A percentile compares a stretch with the other conserved stretches of the same genome.
phyloP scores from a whole-genome alignment of 768 basidiomycete genomes.

The Tulasnella sp. region DNA sequence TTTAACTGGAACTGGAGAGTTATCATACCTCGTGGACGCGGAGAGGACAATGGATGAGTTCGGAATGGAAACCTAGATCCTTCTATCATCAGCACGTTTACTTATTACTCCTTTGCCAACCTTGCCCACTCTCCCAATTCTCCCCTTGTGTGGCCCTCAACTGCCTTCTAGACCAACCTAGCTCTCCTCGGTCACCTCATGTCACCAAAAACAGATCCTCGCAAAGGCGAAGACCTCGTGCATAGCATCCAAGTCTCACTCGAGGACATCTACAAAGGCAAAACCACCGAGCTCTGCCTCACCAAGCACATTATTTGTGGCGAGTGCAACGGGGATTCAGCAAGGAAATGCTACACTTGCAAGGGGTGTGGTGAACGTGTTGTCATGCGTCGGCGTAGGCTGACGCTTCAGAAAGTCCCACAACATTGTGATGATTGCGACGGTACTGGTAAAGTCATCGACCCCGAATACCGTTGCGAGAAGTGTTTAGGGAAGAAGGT shows the following conservation, averaged over 20 bases:
- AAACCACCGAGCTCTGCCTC: slow-evolving; percentile 92
- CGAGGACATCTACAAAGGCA: slow-evolving; percentile 97
- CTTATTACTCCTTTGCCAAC: neutral
- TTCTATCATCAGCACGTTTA: neutral
- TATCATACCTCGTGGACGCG: too few relatives aligned
- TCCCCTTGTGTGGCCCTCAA: neutral
- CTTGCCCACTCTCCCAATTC: neutral
- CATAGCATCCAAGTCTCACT: slow-evolving; percentile 91
- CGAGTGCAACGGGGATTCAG: slow-evolving; percentile 91
- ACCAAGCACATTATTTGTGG: slow-evolving; percentile 89
- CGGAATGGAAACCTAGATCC: too few relatives aligned
- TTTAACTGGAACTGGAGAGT: too few relatives aligned
- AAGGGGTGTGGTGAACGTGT: slow-evolving; percentile 83
- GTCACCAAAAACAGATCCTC: slow-evolving; percentile 42
- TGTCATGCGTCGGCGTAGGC: slow-evolving; percentile 92
- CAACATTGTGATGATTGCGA: slow-evolving; percentile 86
- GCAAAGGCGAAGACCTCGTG: slow-evolving; percentile 95
- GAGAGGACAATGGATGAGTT: too few relatives aligned
- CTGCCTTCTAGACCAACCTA: neutral
- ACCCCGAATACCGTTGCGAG: slow-evolving; percentile 81
- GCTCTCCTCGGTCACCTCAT: neutral
- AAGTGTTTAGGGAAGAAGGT: slow-evolving; percentile 94
- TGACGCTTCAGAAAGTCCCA: slow-evolving; percentile 99
- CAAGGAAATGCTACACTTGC: slow-evolving; percentile 64
- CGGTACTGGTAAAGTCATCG: slow-evolving; percentile 92